Base-by-base conservation (phyloP, 176 grass and related monocot genomes). In the Cocos nucifera region DNA sequence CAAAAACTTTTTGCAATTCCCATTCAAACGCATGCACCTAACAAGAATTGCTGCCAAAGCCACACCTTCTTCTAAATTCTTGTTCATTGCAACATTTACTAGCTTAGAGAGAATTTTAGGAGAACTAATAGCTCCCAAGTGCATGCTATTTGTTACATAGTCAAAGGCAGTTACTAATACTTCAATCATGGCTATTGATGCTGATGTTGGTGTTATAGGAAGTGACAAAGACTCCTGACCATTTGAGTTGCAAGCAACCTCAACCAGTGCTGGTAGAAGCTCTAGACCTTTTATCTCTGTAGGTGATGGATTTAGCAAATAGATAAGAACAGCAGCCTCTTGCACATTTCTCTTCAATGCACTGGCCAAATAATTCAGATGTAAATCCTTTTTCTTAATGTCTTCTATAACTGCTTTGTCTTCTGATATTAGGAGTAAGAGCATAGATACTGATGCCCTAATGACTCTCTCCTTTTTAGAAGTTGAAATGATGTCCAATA, bases 141-240 rank as follows among this genome's bases (percentile, higher is more conserved):
- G 87, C 51, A 98, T 70, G 70, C 92, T 98, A 57, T 98, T 98
- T 1, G 93, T 98, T 74, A 98, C 84, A 85, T 98, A 92, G 77
- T 98, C 93, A 4, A 92, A 98, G 78, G 93, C 84, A 32, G 93
- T 98, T 53, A 98, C 93, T 56, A 98, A 69, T 52, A 88, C 81
- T 75, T 98, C 93, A 73, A 98, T 98, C 76, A 98, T 83, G 51
- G 87, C 81, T 82, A 98, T 88, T 20, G 93, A 98, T 71, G 93
- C 93, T 24, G 93, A 90, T 78, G 78, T 85, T 0, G 93, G 87
- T 27, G 93, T 86, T n/a, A 98, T n/a, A 48, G 84, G 84, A 59
- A 92, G 79, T 71, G 69, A 30, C 16, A 62, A 19, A 17, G 81
- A 78, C 67, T 81, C 78, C 58, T 88, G 61, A 49, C 61, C 48